Percentiles rank a stretch among this genome's conserved stretches.
phyloP scores from a whole-genome alignment of 2,329 filamentous ascomycete species.

The Chaetomiaceae sp. region DNA sequence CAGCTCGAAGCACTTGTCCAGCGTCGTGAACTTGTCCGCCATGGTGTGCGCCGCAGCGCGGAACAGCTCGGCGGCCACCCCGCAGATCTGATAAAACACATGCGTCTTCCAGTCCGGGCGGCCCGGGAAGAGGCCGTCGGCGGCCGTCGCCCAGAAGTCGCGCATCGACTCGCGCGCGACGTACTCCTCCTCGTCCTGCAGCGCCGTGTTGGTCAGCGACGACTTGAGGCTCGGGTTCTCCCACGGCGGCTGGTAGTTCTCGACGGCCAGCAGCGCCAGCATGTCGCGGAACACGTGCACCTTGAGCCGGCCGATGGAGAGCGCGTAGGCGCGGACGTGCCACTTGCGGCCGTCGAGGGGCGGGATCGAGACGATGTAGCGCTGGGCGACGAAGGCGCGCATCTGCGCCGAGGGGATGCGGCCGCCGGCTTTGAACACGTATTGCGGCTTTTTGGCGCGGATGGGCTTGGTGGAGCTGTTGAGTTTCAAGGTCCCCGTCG shows the following conservation, averaged over 20 bases:
- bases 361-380: conserved; percentile 34
- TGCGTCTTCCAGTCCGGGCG: conserved; percentile 31
- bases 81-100: conserved; percentile 35
- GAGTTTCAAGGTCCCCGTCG: conserved; percentile 25
- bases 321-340: conserved; percentile 36
- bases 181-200: conserved; percentile 36
- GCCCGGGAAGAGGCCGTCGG: conserved; percentile 29
- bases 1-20: conserved; percentile 37
- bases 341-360: conserved; percentile 34
- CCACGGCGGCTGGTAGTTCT: conserved; percentile 37
- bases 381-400: conserved; percentile 37
- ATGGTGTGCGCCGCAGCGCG: conserved; percentile 36
- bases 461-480: not conserved
- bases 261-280: conserved; percentile 33
- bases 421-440: conserved; percentile 31
- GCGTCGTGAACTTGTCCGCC: conserved; percentile 36
- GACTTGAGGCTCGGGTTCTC: conserved; percentile 32
- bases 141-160: conserved; percentile 29
- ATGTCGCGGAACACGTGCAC: conserved; percentile 37
- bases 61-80: conserved; percentile 34
- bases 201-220: conserved; percentile 37
- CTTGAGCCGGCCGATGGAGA: conserved; percentile 36
- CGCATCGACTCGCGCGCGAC: conserved; percentile 33
- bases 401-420: conserved; percentile 37
- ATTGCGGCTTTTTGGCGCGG: conserved; percentile 20